phyloP scores from a whole-genome alignment of 116 monocot species.

The Cymodocea nodosa region DNA sequence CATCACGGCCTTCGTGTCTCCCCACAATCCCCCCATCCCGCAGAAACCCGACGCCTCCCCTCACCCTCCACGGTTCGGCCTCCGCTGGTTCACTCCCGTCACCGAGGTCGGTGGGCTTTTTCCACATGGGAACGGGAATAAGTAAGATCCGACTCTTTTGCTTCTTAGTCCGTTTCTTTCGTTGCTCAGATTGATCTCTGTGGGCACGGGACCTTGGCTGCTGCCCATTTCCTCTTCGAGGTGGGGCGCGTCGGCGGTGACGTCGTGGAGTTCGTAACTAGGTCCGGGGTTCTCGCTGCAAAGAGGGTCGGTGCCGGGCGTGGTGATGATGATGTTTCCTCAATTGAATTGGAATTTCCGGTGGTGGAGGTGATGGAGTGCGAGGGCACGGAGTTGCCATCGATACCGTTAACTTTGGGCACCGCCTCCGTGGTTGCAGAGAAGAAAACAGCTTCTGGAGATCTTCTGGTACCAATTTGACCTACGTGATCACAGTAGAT shows the following conservation, averaged over 20 bases:
- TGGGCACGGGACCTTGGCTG: conserved; percentile 84
- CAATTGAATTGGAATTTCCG: conserved; percentile 80
- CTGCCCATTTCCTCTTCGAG: conserved; percentile 60
- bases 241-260: conserved; percentile 29
- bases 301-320: conserved; percentile 23
- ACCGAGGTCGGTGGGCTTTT: conserved; percentile 19
- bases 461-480: conserved; percentile 40
- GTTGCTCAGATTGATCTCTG: conserved; percentile 51
- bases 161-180: not conserved
- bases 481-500: too few relatives aligned
- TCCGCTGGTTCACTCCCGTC: conserved; percentile 74
- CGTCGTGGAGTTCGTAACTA: conserved; percentile 49
- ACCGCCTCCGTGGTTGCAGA: conserved; percentile 34
- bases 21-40: conserved; percentile 1
- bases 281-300: conserved; percentile 55
- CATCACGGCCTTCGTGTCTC: conserved; percentile 40
- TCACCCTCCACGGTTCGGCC: conserved; percentile 24
- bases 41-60: not conserved
- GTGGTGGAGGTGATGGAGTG: conserved; percentile 21
- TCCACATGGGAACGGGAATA: not conserved
- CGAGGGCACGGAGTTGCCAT: conserved; percentile 24
- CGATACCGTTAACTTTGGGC: conserved; percentile 52
- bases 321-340: conserved; percentile 19
- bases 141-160: not conserved
- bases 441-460: conserved; percentile 29